Evolutionary conservation across 73 alveolate genomes (phyloP).

Genomic region (Paramecium sonneborni): DNA sequence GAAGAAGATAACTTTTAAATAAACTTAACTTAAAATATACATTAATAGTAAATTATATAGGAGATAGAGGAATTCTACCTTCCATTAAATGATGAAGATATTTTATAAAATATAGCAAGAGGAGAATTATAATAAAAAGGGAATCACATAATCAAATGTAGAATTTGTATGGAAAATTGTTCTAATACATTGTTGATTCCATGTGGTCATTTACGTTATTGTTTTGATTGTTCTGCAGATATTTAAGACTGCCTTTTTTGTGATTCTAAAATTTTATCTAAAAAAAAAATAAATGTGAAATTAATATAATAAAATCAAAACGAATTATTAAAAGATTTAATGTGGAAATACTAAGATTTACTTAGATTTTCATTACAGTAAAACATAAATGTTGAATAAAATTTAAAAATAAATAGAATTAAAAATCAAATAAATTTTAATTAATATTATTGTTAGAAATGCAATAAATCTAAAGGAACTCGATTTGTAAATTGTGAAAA

Average conservation of each 20-base stretch:
- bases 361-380: background rate
- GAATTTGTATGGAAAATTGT: background rate
- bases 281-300: background rate
- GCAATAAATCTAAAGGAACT: background rate
- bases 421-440: background rate
- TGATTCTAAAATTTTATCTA: background rate
- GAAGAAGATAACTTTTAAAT: background rate
- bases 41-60: background rate
- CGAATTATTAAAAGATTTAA: background rate
- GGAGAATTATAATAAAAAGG: background rate
- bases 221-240: background rate
- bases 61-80: background rate
- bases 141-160: background rate
- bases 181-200: background rate
- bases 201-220: background rate
- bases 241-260: background rate
- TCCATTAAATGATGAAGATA: conserved; percentile 2
- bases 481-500: background rate
- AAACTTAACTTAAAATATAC: background rate
- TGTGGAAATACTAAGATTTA: background rate
- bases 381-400: background rate
- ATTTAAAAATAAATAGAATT: background rate
- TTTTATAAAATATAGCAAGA: background rate
- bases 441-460: background rate
- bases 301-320: background rate